Evolutionary conservation across 1,139 yeast genomes (phyloP).

Genomic region (Sugiyamaella xylanicola): DNA sequence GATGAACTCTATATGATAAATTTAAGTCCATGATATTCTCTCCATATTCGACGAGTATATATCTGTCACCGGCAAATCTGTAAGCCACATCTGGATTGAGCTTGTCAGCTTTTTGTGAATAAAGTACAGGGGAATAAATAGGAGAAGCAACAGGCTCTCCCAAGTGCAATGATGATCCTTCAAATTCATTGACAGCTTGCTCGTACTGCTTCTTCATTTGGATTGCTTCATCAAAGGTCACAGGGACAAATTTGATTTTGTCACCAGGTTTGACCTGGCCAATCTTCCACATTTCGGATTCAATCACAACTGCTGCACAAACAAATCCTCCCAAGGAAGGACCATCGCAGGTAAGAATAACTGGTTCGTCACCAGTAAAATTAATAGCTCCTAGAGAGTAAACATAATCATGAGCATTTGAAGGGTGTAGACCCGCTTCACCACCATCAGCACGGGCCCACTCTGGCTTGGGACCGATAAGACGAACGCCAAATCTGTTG

Average conservation of each 20-base stretch:
- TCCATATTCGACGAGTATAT: conserved; percentile 88
- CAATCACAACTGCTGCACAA: conserved; percentile 92
- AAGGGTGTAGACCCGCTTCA: conserved; percentile 96
- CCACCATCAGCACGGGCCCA: conserved; percentile 99
- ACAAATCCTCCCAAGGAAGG: conserved; percentile 98
- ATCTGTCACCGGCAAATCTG: conserved; percentile 97
- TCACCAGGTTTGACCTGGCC: conserved; percentile 97
- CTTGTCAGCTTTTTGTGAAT: conserved; percentile 46
- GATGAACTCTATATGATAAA: conserved; percentile 79
- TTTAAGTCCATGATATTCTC: conserved; percentile 84
- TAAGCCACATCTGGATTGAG: conserved; percentile 73
- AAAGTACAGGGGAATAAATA: conserved; percentile 56
- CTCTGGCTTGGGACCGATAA: conserved; percentile 92
- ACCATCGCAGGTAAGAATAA: conserved; percentile 93
- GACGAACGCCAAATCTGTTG: conserved; percentile 91
- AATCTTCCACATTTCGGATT: conserved; percentile 97
- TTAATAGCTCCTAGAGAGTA: conserved; percentile 95
- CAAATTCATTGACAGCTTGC: conserved; percentile 5
- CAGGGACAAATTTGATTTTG: conserved; percentile 72
- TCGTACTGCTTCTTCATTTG: conserved; percentile 48
- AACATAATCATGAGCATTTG: conserved; percentile 96
- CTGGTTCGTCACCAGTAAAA: conserved; percentile 98
- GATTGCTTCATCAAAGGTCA: conserved; percentile 68
- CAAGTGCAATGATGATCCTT: conserved; percentile 10
- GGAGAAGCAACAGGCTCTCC: conserved; percentile 13